These are phyloP conservation scores for Castanea sativa DNA, from an alignment of 306 rosid species.

Conservation along the genomic window DNA sequence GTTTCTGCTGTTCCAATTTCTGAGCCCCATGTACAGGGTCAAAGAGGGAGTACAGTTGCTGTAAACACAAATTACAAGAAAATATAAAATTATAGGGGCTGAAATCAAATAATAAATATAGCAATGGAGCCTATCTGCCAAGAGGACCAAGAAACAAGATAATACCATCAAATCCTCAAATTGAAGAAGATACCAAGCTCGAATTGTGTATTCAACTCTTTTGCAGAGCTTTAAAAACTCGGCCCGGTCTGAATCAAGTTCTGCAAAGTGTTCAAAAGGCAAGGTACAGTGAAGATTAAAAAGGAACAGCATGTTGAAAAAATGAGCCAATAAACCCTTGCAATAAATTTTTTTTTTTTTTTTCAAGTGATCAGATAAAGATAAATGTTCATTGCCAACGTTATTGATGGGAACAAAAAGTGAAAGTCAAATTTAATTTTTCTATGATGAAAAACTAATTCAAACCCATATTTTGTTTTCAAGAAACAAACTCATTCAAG, in stretches of 20 bases:
- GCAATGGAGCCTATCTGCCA: constrained; percentile 8
- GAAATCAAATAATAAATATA: constrained; percentile 15
- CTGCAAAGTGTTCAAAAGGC: constrained; percentile 39
- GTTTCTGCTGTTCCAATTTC: constrained; percentile 73
- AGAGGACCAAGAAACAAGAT: constrained; percentile 17
- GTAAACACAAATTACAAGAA: constrained; percentile 18
- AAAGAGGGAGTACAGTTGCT: constrained; percentile 95
- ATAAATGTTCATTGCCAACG: background rate
- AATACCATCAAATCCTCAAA: constrained; percentile 96
- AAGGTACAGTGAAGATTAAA: constrained; percentile 1
- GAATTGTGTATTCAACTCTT: constrained; percentile 86
- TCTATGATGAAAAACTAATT: background rate
- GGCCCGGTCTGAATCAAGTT: constrained; percentile 67
- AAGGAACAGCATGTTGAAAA: background rate
- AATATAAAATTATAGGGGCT: background rate
- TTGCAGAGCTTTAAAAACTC: constrained; percentile 93
- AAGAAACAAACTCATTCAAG: background rate
- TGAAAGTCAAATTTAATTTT: background rate
- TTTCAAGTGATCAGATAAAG: background rate
- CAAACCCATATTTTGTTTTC: background rate
- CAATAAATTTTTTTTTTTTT: background rate
- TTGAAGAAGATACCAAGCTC: constrained; percentile 97
- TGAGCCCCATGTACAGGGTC: constrained; percentile 81
- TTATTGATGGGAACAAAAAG: background rate
- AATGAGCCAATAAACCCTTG: background rate